phyloP scores from a whole-genome alignment of 2,329 filamentous ascomycete genomes.

The Drechmeria coniospora region DNA sequence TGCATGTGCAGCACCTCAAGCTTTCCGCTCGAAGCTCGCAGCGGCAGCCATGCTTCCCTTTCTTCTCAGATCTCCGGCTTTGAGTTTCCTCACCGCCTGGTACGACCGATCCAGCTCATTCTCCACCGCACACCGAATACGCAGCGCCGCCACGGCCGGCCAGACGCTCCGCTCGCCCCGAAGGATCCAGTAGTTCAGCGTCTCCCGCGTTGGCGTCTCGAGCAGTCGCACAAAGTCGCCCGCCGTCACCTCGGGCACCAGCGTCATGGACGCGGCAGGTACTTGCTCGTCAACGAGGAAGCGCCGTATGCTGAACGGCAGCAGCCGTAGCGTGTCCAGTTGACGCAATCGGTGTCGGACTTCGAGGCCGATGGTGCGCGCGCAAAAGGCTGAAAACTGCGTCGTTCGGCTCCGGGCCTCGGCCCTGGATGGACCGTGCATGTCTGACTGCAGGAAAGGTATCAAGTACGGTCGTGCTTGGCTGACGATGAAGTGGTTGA shows the following conservation, averaged over 20 bases:
- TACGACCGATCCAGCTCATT: conserved; percentile 78
- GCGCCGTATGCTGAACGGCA: conserved; percentile 54
- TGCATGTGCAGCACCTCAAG: not conserved
- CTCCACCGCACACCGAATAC: conserved; percentile 71
- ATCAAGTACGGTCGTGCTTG: conserved; percentile 83
- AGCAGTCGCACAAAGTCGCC: conserved; percentile 63
- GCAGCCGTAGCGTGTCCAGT: conserved; percentile 58
- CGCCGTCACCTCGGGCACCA: conserved; percentile 65
- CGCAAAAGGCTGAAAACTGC: conserved; percentile 41
- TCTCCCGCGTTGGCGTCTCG: conserved; percentile 65
- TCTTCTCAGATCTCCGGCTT: conserved; percentile 33
- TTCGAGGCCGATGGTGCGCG: conserved; percentile 59
- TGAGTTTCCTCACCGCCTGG: conserved; percentile 55
- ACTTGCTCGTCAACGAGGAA: conserved; percentile 74
- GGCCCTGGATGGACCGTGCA: conserved; percentile 56
- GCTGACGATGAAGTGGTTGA: conserved; percentile 89
- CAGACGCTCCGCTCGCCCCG: conserved; percentile 79
- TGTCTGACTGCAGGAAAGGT: conserved; percentile 67
- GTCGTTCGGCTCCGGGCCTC: conserved; percentile 42
- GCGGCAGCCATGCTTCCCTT: conserved; percentile 25
- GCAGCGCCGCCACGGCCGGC: conserved; percentile 72
- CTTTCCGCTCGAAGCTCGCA: conserved; percentile 6
- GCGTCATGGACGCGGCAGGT: conserved; percentile 60
- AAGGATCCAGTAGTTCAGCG: conserved; percentile 71
- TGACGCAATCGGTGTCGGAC: conserved; percentile 68